Evolutionary conservation across 805 yeast species (phyloP).

Genomic region (Candida bentonensis): DNA sequence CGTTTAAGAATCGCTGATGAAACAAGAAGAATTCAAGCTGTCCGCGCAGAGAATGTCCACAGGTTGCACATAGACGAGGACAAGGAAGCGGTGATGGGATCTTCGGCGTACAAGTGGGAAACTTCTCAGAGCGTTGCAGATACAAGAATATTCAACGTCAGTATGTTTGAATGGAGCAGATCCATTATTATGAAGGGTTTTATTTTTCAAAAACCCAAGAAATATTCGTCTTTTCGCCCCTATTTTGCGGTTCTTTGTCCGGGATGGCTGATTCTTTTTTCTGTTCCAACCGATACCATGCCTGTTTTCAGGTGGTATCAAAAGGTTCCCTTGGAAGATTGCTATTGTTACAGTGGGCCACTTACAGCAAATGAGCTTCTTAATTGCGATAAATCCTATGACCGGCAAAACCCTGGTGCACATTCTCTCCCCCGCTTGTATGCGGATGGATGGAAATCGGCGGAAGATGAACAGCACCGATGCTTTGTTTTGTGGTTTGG

Average conservation of each 20-base stretch:
- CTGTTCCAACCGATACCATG: constrained; percentile 32
- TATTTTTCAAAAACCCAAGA: constrained; percentile 54
- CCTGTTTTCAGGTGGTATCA: constrained; percentile 35
- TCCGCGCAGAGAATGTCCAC: constrained; percentile 33
- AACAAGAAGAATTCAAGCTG: constrained; percentile 19
- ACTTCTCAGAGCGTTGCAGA: constrained; percentile 39
- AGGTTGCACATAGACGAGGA: constrained; percentile 38
- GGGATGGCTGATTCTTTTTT: constrained; percentile 49
- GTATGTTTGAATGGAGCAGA: constrained; percentile 43
- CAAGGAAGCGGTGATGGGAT: constrained; percentile 40
- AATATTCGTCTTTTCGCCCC: constrained; percentile 50
- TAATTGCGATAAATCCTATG: constrained; percentile 29
- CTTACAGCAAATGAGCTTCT: constrained; percentile 45
- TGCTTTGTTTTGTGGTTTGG: constrained; percentile 83
- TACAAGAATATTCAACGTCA: constrained; percentile 37
- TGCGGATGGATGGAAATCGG: constrained; percentile 71
- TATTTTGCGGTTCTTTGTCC: constrained; percentile 55
- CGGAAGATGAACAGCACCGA: constrained; percentile 61
- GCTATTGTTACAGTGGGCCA: constrained; percentile 67
- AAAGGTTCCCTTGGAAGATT: constrained; percentile 47
- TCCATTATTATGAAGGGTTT: constrained; percentile 51
- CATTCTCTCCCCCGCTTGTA: constrained; percentile 57
- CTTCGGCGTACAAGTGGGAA: constrained; percentile 38
- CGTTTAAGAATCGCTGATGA: constrained; percentile 29
- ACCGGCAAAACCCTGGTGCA: constrained; percentile 38